Base-by-base conservation (phyloP, 306 rosid genomes). In the Cicer bijugum region DNA sequence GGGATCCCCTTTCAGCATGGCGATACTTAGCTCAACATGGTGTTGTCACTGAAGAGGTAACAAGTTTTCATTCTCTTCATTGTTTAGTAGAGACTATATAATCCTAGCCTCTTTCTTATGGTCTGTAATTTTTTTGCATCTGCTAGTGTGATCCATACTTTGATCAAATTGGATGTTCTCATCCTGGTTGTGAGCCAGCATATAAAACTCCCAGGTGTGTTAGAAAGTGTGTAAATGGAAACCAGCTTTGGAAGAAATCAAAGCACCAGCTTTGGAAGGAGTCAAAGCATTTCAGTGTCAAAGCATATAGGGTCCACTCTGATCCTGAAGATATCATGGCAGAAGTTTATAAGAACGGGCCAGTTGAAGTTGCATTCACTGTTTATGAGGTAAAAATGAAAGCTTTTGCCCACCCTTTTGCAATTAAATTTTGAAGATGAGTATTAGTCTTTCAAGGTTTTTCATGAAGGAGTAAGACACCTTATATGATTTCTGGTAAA, bases 131-230 rank as follows among this genome's bases (percentile, higher is more conserved):
- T 67, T 10, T 37, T 74, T 47, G 14, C 17, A 53, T 59, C 50
- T 75, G 72, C 59, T 86, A 94, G 98, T 94, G 98, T 82, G 96
- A 91, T 82, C 98, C 98, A 57, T 94, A 94, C 83, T 91, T 94
- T 51, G 98, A 94, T 82, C 72, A 83, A 76, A 84, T 51, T 20
- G 84, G 71, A 93, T 88, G 77, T 80, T 86, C 98, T 53, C 98
- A 94, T 80, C 98, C 98, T 82, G 97, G 97, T 65, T 94, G 98
- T 75, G 98, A 91, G 83, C 97, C 98, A 52, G 91, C 42, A 53
- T 94, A 78, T 83, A 68, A 71, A 15, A 94, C 98, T 57, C 98
- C 97, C 12, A 91, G 69, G 85, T 91, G 98, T 42, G 84, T 82
- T 19, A 85, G 61, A 58, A 86, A 94, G 79, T 94, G 97, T 65